Evolutionary conservation across 169 alveolate species (phyloP).

Genomic region (Cytauxzoon felis): DNA sequence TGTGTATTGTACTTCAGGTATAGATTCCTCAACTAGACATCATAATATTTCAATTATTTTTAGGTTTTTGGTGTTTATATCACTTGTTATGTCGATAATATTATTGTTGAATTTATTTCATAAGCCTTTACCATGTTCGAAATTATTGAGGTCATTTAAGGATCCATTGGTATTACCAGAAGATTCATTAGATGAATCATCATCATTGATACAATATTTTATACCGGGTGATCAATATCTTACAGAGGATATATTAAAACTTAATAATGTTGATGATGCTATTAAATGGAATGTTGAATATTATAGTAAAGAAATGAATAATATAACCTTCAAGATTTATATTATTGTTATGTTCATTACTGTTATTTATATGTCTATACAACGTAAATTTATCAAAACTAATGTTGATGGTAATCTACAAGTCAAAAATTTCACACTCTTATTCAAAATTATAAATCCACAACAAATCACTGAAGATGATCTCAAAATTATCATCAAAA

Average conservation of each 20-base stretch:
- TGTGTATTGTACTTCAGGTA: no score
- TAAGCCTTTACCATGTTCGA: conserved; percentile 54
- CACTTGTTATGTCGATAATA: conserved; percentile 2
- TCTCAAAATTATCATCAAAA: conserved; percentile 3
- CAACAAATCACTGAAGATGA: conserved; percentile 30
- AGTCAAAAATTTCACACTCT: conserved; percentile 33
- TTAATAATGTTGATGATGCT: conserved; percentile 60
- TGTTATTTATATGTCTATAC: conserved; percentile 30
- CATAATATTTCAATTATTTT: no score
- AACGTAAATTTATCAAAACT: conserved; percentile 18
- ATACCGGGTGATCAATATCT: no score
- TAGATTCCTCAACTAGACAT: no score
- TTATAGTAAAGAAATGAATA: conserved; percentile 36
- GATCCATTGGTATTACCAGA: conserved; percentile 45
- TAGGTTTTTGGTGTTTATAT: conserved; percentile 28
- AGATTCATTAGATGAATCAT: no score
- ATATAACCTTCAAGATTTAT: conserved; percentile 26
- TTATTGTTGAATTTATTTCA: conserved; percentile 32
- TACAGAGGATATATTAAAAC: conserved; percentile 31
- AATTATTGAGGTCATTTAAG: conserved; percentile 40
- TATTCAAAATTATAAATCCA: conserved; percentile 25
- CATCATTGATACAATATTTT: no score
- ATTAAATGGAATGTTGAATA: conserved; percentile 49
- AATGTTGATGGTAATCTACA: conserved; percentile 14
- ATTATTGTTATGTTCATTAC: conserved; percentile 46